Conservation (phyloP, 2,329 filamentous ascomycete species). For the Balansia obtecta region DNA sequence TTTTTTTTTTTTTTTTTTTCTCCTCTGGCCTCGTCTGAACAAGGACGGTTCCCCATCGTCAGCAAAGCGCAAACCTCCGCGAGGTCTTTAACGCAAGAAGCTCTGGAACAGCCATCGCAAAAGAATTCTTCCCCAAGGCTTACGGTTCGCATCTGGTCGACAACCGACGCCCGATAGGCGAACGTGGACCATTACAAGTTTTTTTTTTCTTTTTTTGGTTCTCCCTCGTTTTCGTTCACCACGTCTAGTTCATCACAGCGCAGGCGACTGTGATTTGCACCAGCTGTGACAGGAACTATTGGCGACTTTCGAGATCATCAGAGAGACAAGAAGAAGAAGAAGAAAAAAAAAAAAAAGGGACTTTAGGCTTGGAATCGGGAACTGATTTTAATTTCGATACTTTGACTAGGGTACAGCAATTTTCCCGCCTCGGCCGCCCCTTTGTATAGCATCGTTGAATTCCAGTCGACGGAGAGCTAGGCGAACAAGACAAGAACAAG, state of each 20-base stretch:
- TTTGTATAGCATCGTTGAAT: slow-evolving; percentile 2
- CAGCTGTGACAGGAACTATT: not conserved
- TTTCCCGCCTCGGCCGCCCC: slow-evolving; percentile 1
- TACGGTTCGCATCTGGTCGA: not conserved
- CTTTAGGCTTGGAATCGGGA: not conserved
- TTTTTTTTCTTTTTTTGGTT: not conserved
- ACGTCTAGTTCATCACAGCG: not conserved
- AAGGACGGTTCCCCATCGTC: slow-evolving; percentile 1
- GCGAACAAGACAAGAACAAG: not conserved
- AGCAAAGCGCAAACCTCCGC: slow-evolving; percentile 2
- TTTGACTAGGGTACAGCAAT: not conserved
- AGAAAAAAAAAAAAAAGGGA: not conserved
- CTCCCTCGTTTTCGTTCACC: not conserved
- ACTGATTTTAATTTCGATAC: not conserved
- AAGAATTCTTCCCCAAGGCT: not conserved
- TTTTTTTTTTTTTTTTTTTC: no score
- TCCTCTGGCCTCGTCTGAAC: not conserved
- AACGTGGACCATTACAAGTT: not conserved
- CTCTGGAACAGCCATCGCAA: not conserved
- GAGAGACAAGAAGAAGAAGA: no score
- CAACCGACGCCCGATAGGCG: not conserved
- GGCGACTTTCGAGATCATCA: not conserved
- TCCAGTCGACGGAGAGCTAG: not conserved
- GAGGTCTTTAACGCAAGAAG: not conserved
- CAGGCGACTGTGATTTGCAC: not conserved